Evolutionary conservation across 805 yeast species (phyloP).

Genomic region (Barnettozyma wickerhamii): DNA sequence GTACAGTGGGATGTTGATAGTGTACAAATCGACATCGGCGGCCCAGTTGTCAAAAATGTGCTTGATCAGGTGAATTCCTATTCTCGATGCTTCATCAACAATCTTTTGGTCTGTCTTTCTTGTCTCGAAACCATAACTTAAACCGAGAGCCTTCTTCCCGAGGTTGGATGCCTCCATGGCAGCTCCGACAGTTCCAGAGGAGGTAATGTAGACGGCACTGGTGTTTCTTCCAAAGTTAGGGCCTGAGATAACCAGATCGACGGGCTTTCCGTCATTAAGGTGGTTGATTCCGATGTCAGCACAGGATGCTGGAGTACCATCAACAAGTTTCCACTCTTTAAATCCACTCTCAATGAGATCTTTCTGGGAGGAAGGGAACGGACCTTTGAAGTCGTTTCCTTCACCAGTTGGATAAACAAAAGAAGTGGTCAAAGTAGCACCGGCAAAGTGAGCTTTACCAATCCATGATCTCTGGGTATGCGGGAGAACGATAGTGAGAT

Average conservation of each 20-base stretch:
- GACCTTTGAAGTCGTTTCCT: slow-evolving; percentile 58
- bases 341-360: slow-evolving; percentile 29
- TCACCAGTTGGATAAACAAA: slow-evolving; percentile 58
- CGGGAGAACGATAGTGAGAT: slow-evolving; percentile 79
- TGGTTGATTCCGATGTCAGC: slow-evolving; percentile 86
- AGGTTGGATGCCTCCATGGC: slow-evolving; percentile 87
- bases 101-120: slow-evolving; percentile 37
- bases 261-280: slow-evolving; percentile 42
- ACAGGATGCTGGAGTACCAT: slow-evolving; percentile 96
- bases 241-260: slow-evolving; percentile 88
- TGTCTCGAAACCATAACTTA: slow-evolving; percentile 76
- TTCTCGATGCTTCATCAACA: slow-evolving; percentile 53
- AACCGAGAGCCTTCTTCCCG: slow-evolving; percentile 64
- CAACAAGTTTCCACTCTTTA: slow-evolving; percentile 82
- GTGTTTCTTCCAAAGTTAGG: slow-evolving; percentile 96
- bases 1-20: slow-evolving; percentile 81
- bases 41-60: slow-evolving; percentile 60
- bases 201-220: slow-evolving; percentile 78
- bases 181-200: slow-evolving; percentile 96
- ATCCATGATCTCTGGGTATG: slow-evolving; percentile 88
- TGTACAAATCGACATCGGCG: slow-evolving; percentile 59
- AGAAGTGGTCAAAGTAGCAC: slow-evolving; percentile 53
- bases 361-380: slow-evolving; percentile 50
- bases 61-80: slow-evolving; percentile 60
- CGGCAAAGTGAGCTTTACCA: slow-evolving; percentile 94